A percentile compares a stretch with the other conserved stretches of the same genome.
Conservation (phyloP, 208 protist genomes). For the Crithidia bombi region DNA sequence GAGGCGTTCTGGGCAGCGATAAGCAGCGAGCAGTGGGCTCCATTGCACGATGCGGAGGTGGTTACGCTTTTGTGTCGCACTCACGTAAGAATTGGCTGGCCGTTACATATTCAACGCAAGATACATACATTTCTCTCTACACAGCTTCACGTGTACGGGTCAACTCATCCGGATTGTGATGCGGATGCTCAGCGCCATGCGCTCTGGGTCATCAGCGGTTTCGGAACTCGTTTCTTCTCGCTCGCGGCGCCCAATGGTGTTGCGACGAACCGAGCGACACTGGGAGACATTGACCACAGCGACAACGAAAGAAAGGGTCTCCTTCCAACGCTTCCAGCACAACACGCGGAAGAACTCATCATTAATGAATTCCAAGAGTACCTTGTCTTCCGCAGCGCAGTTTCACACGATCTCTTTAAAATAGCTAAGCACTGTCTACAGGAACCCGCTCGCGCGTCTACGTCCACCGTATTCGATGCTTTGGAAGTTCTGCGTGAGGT, state of each 20-base stretch:
- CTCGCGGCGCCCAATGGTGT: not conserved
- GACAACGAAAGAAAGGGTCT: not conserved
- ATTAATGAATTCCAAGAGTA: not conserved
- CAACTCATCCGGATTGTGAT: not conserved
- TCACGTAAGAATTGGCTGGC: constrained; percentile 10
- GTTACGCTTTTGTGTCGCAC: constrained; percentile 29
- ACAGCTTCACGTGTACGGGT: constrained; percentile 10
- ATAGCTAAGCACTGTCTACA: not conserved
- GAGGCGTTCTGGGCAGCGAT: constrained; percentile 16
- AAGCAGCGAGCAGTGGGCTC: constrained; percentile 6
- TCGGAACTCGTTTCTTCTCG: not conserved
- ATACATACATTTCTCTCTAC: constrained; percentile 7
- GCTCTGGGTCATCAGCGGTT: constrained; percentile 24
- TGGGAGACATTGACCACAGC: not conserved
- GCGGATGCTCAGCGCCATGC: constrained; percentile 16
- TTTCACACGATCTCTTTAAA: not conserved
- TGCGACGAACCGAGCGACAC: not conserved
- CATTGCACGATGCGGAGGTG: constrained; percentile 20
- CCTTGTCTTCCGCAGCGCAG: not conserved
- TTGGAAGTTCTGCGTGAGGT: not conserved
- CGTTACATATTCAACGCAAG: constrained; percentile 21
- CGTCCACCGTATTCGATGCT: not conserved
- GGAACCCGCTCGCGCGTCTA: not conserved
- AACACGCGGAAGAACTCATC: not conserved
- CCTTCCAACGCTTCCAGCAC: not conserved